Percentiles rank a stretch among this genome's conserved stretches.
These are phyloP conservation scores for Moesziomyces sp. DNA, from an alignment of 1,284 basidiomycete species.

Conservation along the genomic window DNA sequence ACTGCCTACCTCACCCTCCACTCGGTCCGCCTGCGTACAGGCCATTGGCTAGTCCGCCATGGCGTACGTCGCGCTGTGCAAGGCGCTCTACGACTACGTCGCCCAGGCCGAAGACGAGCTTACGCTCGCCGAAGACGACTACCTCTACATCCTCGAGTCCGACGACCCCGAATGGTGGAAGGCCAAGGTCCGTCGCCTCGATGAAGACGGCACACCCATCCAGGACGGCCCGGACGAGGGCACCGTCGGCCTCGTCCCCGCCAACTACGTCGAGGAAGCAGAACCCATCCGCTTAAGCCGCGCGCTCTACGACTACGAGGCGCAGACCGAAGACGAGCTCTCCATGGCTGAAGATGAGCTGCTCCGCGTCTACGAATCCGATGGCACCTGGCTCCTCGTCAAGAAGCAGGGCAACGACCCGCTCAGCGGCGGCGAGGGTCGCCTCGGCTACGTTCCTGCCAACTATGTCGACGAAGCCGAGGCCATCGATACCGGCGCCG, in stretches of 20 bases:
- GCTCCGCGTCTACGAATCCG: conserved; percentile 60
- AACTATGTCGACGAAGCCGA: conserved; percentile 66
- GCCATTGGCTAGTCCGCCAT: conserved; percentile 26
- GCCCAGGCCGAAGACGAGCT: conserved; percentile 66
- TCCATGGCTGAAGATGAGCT: conserved; percentile 61
- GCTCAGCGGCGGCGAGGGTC: conserved; percentile 51
- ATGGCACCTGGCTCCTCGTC: conserved; percentile 64
- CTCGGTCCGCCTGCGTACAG: not conserved
- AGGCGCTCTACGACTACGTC: conserved; percentile 66
- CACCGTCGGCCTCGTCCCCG: conserved; percentile 62
- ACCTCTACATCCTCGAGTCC: conserved; percentile 64
- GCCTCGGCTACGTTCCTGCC: conserved; percentile 62
- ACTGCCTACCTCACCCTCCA: not conserved
- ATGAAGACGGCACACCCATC: conserved; percentile 38
- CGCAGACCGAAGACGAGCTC: conserved; percentile 64
- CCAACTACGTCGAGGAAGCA: conserved; percentile 65
- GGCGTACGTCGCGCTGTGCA: conserved; percentile 65
- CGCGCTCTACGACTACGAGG: conserved; percentile 64
- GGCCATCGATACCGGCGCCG: conserved; percentile 53
- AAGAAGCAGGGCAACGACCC: conserved; percentile 60
- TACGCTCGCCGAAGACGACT: conserved; percentile 62
- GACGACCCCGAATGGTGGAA: conserved; percentile 66
- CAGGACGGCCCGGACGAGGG: conserved; percentile 39
- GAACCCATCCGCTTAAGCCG: conserved; percentile 61
- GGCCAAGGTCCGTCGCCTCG: conserved; percentile 56